Evolutionary conservation across 1,139 yeast species (phyloP), one percentile per base, ranked within the genome.

Genomic region (Insectozyma bohioensis): DNA sequence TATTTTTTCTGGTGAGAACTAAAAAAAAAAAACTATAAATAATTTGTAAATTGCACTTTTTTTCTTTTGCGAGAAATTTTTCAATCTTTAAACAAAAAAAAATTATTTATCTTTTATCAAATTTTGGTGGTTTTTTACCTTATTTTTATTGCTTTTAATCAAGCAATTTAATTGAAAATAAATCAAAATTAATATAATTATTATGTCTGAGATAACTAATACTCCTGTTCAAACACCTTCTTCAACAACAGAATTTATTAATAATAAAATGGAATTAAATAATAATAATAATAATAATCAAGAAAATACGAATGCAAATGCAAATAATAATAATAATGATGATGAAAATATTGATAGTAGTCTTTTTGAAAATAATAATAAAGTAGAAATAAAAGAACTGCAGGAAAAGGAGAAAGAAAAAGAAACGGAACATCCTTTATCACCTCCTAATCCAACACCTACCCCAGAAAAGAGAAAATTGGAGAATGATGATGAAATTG

Each of bases 381-480:
- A 24, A n/a, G n/a, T n/a, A n/a, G n/a, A n/a, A n/a, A n/a, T n/a
- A n/a, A n/a, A n/a, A n/a, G n/a, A n/a, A n/a, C 22, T 20, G 22
- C 22, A 20, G 10, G 22, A 20, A 31, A 28, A n/a, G n/a, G n/a
- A n/a, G n/a, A n/a, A 30, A 20, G 22, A 16, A 30, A n/a, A 16
- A 13, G 33, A 18, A 31, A 28, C 27, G 42, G 43, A 24, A 41
- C 53, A 63, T 41, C 74, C 73, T 4, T 63, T 67, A 30, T 64
- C 71, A 26, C 72, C 74, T 4, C 74, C 74, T 5, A 63, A 64
- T 36, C 73, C 72, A 3, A 61, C 70, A 4, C 74, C 73, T 6
- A 56, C 66, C 29, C 72, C 73, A 0, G 68, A 61, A 35, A 63
- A 64, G 44, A 63, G 61, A 38, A 54, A 49, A 41, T 45, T 60